Evolutionary conservation across 2,329 filamentous ascomycete genomes (phyloP), one percentile per base, ranked within the genome.

Genomic region (Penicillium sp.): DNA sequence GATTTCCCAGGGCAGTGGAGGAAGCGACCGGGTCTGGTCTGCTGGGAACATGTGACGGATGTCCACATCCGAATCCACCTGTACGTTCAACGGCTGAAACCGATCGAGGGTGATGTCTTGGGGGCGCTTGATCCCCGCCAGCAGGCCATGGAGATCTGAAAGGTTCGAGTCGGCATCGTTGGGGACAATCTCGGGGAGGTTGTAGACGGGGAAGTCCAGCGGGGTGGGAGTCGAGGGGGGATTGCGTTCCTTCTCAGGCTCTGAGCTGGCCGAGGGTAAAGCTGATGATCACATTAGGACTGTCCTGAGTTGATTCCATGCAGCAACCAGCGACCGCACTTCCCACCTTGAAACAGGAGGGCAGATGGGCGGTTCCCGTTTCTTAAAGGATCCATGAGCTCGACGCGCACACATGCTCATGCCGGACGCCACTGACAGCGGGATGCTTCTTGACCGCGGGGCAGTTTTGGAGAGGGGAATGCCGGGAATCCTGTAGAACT

Each of bases 181-280:
- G 7, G 58, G 50, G 33, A 59, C 42, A n/a, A 58, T 61, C 55
- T 57, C 61, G 52, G 70, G 67, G 32, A 73, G 70, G 27, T 62
- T 56, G 51, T 76, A 73, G 45, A 61, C 59, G 29, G 78, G 78
- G 55, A 81, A 80, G 45, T 76, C 76, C 40, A 80, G 67, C 18
- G 73, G 71, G 26, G 72, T 76, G 32, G 78, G 72, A 49, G 63
- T 63, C 32, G 74, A 62, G 39, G 78, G 78, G 35, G 77, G 75
- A 38, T 64, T 58, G 51, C 77, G 72, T 57, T 73, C 72, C 53
- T 67, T 68, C 38, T 70, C 64, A 24, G 63, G 60, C 26, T 68
- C 64, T 44, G 65, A 58, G 35, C 53, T 57, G 40, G 66, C 53
- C 18, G 66, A 55, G 41, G 67, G 63, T 43, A 64, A 45, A 47